Conservation (phyloP, 805 yeast genomes). For the Helenozyma rhizophorensis region DNA sequence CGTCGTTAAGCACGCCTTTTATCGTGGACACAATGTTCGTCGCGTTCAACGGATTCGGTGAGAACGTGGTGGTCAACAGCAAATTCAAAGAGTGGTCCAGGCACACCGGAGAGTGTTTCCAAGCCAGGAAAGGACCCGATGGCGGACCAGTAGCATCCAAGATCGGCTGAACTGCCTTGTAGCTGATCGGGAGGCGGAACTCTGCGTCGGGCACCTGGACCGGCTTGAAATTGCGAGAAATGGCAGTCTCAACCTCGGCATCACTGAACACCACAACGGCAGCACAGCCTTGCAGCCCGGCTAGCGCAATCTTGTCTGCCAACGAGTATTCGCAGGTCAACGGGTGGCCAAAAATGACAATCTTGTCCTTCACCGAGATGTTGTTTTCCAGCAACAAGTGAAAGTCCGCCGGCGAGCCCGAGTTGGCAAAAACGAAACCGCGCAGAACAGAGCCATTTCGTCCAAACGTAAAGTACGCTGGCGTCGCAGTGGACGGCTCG, state of each 20-base stretch:
- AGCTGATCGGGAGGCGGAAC: conserved; percentile 15
- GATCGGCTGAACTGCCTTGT: conserved; percentile 10
- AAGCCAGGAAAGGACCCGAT: conserved; percentile 4
- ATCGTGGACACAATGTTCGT: conserved; percentile 31
- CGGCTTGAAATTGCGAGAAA: conserved; percentile 11
- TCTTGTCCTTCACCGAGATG: conserved; percentile 19
- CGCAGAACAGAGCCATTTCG: conserved; percentile 21
- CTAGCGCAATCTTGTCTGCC: conserved; percentile 10
- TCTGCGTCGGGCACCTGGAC: background rate
- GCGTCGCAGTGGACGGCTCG: conserved; percentile 25
- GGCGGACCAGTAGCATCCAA: conserved; percentile 9
- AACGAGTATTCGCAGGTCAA: conserved; percentile 3
- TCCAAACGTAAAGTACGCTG: conserved; percentile 29
- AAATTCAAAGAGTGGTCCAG: conserved; percentile 7
- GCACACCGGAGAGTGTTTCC: conserved; percentile 9
- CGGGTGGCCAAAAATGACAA: conserved; percentile 24
- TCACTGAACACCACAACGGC: conserved; percentile 14
- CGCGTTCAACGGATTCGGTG: conserved; percentile 2
- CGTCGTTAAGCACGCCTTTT: conserved; percentile 36
- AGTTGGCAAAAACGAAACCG: conserved; percentile 26
- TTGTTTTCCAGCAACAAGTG: conserved; percentile 15
- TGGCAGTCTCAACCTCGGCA: conserved; percentile 4
- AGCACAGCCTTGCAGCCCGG: conserved; percentile 10
- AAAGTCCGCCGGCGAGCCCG: conserved; percentile 29
- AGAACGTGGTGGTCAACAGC: conserved; percentile 3